These are phyloP conservation scores for Areca catechu DNA, from an alignment of 176 grass and related monocot genomes.

Conservation along the genomic window DNA sequence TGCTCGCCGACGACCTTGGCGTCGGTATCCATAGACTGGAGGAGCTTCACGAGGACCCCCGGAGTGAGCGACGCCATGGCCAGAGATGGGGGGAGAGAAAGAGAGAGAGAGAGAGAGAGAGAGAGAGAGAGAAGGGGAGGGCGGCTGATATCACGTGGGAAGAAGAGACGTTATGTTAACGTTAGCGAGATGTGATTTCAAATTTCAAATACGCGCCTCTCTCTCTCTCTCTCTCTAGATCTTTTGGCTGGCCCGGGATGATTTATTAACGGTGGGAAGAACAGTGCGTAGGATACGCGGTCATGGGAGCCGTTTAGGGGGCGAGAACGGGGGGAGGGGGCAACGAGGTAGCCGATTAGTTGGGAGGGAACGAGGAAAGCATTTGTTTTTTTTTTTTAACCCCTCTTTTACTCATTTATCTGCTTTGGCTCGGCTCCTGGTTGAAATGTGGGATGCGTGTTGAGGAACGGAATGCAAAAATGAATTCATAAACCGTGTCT, in stretches of 20 bases:
- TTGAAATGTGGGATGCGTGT: too few species aligned
- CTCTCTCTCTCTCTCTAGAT: too few species aligned
- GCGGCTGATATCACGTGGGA: too few species aligned
- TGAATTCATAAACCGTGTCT: too few species aligned
- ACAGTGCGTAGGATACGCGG: not conserved
- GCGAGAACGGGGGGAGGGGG: not conserved
- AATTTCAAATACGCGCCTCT: constrained; percentile 31
- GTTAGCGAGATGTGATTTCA: not conserved
- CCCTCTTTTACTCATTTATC: too few species aligned
- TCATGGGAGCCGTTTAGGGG: not conserved
- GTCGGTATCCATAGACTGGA: constrained; percentile 74
- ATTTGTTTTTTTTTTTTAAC: too few species aligned
- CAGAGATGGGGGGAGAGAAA: not conserved
- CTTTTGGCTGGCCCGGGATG: not conserved
- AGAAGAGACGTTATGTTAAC: not conserved
- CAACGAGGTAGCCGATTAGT: not conserved
- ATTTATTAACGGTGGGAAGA: not conserved
- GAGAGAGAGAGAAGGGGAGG: not conserved
- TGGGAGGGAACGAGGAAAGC: too few species aligned
- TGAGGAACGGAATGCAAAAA: too few species aligned
- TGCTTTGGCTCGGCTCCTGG: too few species aligned
- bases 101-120: not conserved
- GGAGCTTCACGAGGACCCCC: constrained; percentile 62
- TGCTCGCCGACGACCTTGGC: constrained; percentile 52
- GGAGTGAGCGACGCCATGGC: constrained; percentile 62